Base-by-base conservation (phyloP, 2,329 filamentous ascomycete genomes). In the Claviceps monticola region DNA sequence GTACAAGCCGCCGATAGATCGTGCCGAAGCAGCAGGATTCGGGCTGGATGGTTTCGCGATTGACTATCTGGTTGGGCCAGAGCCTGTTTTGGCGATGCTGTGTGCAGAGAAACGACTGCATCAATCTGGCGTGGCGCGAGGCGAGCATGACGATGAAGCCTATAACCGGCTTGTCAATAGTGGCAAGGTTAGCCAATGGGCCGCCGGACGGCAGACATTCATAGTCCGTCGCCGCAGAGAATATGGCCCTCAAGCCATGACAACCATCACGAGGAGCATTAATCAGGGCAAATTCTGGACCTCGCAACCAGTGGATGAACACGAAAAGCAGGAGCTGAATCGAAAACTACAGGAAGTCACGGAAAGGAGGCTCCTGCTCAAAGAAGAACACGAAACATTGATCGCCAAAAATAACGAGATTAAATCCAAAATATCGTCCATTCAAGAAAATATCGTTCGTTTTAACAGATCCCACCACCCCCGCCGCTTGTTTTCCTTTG, bases 51-150 rank as follows among this genome's bases (percentile, higher is more conserved):
- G 84, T 2, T 95, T 86, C 70, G 82, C 88, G 0, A 74, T 86
- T 26, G 86, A 97, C 61, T 87, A 78, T 53, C 63, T 98, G 5
- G 76, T 83, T 37, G 93, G 91, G 0, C 94, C 94, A 0, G 81
- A 84, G 1, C 78, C 86, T 1, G 87, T 98, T 1, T 70, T 97
- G 37, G 84, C 88, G 6, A 93, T 95, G 85, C 77, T 98, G 21
- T 96, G 89, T 65, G 77, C 81, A 13, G 83, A 86, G 58, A 79
- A 76, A 53, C 76, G 71, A 50, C 66, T 96, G 6, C 81, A 95
- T 59, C 70, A 72, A 26, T 83, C 83, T 5, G 88, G 80, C 0
- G 76, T 91, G 45, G 73, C 78, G 16, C 69, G 82, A 14, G 65
- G 64, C 5, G 80, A 87, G 9, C 79, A 90, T 37, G 78, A 66